Conservation (phyloP, 2,329 filamentous ascomycete genomes). For the Verticillium zaregamsianum region DNA sequence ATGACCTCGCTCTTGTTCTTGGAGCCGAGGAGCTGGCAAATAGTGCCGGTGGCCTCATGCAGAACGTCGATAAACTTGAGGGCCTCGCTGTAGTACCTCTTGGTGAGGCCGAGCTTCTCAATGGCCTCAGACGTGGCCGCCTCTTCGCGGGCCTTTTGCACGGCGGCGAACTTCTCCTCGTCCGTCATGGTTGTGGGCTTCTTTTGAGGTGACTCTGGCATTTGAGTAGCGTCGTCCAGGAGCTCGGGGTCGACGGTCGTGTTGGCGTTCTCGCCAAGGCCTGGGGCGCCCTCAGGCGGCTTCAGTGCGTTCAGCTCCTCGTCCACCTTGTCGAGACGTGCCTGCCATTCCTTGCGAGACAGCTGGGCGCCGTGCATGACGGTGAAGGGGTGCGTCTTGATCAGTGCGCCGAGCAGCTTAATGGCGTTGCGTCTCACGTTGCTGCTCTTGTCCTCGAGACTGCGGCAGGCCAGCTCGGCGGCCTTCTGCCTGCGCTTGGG, state of each 20-base stretch:
- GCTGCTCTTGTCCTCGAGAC: conserved; percentile 96
- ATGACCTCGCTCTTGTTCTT: conserved; percentile 98
- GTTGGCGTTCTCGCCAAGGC: conserved; percentile 64
- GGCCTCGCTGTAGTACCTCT: conserved; percentile 89
- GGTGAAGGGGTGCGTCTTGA: conserved; percentile 92
- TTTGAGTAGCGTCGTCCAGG: conserved; percentile 82
- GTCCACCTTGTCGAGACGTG: conserved; percentile 77
- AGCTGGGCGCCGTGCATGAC: conserved; percentile 87
- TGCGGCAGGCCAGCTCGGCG: conserved; percentile 81
- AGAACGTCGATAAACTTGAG: conserved; percentile 90
- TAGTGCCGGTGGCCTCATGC: conserved; percentile 72
- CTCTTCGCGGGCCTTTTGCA: conserved; percentile 79
- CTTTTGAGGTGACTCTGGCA: conserved; percentile 63
- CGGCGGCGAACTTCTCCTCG: conserved; percentile 67
- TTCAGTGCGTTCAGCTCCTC: conserved; percentile 76
- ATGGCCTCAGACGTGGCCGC: conserved; percentile 86
- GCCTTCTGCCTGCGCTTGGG: conserved; percentile 86
- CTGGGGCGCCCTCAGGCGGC: conserved; percentile 69
- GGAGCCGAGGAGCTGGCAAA: conserved; percentile 85
- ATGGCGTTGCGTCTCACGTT: conserved; percentile 94
- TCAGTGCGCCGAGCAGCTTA: conserved; percentile 80
- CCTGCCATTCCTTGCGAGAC: conserved; percentile 79
- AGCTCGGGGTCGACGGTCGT: conserved; percentile 71
- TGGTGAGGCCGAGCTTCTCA: conserved; percentile 79
- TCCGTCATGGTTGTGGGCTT: conserved; percentile 65